A percentile compares a stretch with the other conserved stretches of the same genome.
Evolutionary conservation across 768 basidiomycete genomes (phyloP).

Genomic region (Russula emetica): DNA sequence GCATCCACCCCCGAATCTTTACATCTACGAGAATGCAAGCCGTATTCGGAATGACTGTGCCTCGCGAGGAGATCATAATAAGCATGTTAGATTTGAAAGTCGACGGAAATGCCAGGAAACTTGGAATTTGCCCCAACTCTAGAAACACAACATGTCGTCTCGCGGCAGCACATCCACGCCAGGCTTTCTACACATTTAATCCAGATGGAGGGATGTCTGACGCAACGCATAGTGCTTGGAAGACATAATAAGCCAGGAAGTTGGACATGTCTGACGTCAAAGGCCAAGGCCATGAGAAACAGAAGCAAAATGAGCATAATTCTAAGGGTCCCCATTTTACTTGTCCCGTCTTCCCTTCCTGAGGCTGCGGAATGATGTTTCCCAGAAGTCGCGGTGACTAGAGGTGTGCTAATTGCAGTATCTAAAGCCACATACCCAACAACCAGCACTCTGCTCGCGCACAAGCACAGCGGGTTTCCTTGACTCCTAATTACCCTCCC

Average conservation of each 20-base stretch:
- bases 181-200: background rate
- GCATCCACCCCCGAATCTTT: background rate
- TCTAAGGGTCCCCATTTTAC: background rate
- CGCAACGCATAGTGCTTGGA: background rate
- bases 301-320: background rate
- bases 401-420: background rate
- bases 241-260: background rate
- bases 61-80: background rate
- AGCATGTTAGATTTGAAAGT: background rate
- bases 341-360: background rate
- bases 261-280: background rate
- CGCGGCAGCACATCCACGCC: background rate
- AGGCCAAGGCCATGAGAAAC: background rate
- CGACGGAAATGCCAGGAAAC: no score
- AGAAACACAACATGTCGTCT: background rate
- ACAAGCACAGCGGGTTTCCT: background rate
- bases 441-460: background rate
- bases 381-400: background rate
- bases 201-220: background rate
- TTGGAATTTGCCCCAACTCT: background rate
- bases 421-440: background rate
- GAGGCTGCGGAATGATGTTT: background rate
- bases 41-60: background rate
- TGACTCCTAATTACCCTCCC: background rate
- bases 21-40: background rate